Evolutionary conservation across 805 yeast species (phyloP).

Genomic region (Millerozyma miso): DNA sequence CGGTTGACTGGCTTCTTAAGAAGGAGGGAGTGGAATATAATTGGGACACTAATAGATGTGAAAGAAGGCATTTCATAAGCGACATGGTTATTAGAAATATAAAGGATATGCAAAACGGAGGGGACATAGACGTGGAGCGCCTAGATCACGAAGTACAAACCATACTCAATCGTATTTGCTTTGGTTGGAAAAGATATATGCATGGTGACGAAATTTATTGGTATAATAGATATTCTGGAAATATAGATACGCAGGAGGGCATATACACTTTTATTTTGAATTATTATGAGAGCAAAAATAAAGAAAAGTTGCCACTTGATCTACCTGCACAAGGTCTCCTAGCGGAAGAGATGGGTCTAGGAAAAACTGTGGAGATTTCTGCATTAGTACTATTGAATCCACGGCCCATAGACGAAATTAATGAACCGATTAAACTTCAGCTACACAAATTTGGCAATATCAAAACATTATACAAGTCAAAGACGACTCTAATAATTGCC

Average conservation of each 20-base stretch:
- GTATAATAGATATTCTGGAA: constrained; percentile 51
- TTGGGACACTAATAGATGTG: constrained; percentile 18
- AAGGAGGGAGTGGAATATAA: constrained; percentile 45
- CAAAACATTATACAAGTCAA: constrained; percentile 46
- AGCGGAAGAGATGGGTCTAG: constrained; percentile 97
- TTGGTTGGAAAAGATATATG: constrained; percentile 46
- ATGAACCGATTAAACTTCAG: constrained; percentile 23
- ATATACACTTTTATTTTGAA: constrained; percentile 26
- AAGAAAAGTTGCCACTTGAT: constrained; percentile 19
- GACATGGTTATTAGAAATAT: constrained; percentile 1
- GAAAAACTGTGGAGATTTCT: constrained; percentile 85
- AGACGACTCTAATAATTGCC: constrained; percentile 77
- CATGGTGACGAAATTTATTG: constrained; percentile 24
- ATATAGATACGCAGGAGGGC: constrained; percentile 31
- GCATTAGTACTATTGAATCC: constrained; percentile 61
- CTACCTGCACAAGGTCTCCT: constrained; percentile 62
- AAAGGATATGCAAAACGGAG: constrained; percentile 2
- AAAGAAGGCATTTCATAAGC: constrained; percentile 15
- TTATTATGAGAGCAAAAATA: constrained; percentile 17
- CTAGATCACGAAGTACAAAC: constrained; percentile 20
- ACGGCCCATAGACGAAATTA: constrained; percentile 38
- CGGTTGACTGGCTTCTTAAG: constrained; percentile 53
- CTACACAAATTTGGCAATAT: constrained; percentile 35
- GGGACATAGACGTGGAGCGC: constrained; percentile 5
- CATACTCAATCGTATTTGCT: constrained; percentile 40